Evolutionary conservation across 1,284 basidiomycete genomes (phyloP).

Genomic region (Psilocybe mexicana): DNA sequence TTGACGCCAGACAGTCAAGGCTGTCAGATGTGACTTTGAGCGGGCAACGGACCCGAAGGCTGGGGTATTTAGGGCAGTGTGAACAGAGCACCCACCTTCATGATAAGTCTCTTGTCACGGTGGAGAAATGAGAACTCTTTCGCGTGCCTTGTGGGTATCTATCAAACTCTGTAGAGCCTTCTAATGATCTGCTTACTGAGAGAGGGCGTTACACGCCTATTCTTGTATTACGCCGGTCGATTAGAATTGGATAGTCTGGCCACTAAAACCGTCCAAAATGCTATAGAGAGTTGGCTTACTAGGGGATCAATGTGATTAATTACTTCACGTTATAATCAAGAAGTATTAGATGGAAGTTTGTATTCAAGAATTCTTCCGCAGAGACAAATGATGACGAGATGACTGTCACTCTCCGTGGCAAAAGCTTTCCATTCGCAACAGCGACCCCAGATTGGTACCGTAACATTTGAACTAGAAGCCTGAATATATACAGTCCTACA

Average conservation of each 20-base stretch:
- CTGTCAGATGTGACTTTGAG: background rate
- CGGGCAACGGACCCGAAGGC: constrained; percentile 12
- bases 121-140: constrained; percentile 5
- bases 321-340: constrained; percentile 16
- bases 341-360: constrained; percentile 14
- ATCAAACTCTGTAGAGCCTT: constrained; percentile 1
- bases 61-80: constrained; percentile 4
- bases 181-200: constrained; percentile 11
- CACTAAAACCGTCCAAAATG: constrained; percentile 18
- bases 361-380: constrained; percentile 15
- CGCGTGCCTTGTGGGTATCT: constrained; percentile 18
- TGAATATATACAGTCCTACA: background rate
- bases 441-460: constrained; percentile 10
- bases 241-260: constrained; percentile 1
- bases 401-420: constrained; percentile 15
- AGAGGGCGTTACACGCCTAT: constrained; percentile 16
- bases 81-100: constrained; percentile 4
- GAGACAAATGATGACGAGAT: constrained; percentile 16
- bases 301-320: constrained; percentile 23
- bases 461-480: constrained; percentile 10
- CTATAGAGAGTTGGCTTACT: constrained; percentile 3
- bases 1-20: constrained; percentile 4
- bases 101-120: background rate
- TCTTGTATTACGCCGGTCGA: constrained; percentile 8
- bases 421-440: constrained; percentile 13